A percentile compares a stretch with the other conserved stretches of the same genome.
Conservation (phyloP, 2,329 filamentous ascomycete genomes). For the Pseudogymnoascus sp. region DNA sequence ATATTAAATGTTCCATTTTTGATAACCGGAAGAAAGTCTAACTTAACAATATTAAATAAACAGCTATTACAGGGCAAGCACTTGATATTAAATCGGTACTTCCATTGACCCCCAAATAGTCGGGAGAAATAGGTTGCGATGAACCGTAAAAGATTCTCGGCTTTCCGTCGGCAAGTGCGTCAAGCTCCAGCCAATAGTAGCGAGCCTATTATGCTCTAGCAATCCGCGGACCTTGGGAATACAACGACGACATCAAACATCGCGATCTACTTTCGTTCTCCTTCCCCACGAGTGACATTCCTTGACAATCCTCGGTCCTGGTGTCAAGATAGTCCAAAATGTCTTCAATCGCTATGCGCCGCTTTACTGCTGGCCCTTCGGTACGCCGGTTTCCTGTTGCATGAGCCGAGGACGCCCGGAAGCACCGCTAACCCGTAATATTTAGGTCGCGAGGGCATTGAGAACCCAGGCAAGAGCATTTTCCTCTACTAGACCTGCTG, state of each 20-base stretch:
- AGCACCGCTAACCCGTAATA: slow-evolving; percentile 17
- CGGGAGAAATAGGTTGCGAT: slow-evolving; percentile 1
- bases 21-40: not conserved
- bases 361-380: slow-evolving; percentile 48
- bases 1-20: not conserved
- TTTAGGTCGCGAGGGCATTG: slow-evolving; percentile 30
- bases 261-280: slow-evolving; percentile 5
- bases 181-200: slow-evolving; percentile 6
- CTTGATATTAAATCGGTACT: not conserved
- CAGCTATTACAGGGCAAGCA: not conserved
- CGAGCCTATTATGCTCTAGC: slow-evolving; percentile 10
- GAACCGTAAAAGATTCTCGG: slow-evolving; percentile 4
- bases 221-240: not conserved
- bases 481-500: slow-evolving; percentile 75
- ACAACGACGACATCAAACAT: slow-evolving; percentile 10
- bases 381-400: slow-evolving; percentile 37
- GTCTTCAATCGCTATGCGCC: slow-evolving; percentile 59
- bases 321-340: slow-evolving; percentile 37
- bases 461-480: slow-evolving; percentile 68
- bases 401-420: slow-evolving; percentile 19
- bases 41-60: not conserved
- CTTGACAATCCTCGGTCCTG: slow-evolving; percentile 8
- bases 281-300: slow-evolving; percentile 8
- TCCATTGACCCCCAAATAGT: not conserved
- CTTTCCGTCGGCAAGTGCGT: slow-evolving; percentile 10